phyloP scores from a whole-genome alignment of 148 eudicot species.

The Euryodendron excelsum region DNA sequence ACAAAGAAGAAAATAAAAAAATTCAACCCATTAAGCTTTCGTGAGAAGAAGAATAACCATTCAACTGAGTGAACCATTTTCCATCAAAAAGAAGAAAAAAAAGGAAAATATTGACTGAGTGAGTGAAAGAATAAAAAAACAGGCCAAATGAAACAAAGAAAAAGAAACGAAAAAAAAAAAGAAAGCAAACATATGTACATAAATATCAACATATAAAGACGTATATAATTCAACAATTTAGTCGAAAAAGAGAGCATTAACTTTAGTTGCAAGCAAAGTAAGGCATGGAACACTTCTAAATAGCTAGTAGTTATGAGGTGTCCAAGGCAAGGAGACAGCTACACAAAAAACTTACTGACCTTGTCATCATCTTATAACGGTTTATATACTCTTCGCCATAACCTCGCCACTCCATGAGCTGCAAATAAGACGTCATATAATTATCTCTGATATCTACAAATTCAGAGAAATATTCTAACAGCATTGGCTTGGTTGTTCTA shows the following conservation, averaged over 20 bases:
- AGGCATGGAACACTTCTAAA: not conserved
- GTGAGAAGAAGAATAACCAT: not conserved
- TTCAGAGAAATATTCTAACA: not conserved
- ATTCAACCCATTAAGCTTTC: too few species aligned
- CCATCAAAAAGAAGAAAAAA: not conserved
- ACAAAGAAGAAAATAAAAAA: too few species aligned
- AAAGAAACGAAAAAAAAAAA: not conserved
- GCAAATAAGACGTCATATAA: conserved; percentile 33
- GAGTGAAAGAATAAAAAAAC: too few species aligned
- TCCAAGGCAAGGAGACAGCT: not conserved
- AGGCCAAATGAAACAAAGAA: not conserved
- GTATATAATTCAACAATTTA: not conserved
- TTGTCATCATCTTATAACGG: conserved; percentile 98
- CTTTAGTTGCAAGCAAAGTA: too few species aligned
- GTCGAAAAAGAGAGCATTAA: too few species aligned
- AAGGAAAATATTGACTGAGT: too few species aligned
- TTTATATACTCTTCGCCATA: conserved; percentile 93
- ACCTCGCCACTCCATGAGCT: conserved; percentile 98
- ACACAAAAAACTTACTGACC: conserved; percentile 43
- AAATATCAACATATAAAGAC: not conserved
- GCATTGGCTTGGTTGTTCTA: not conserved
- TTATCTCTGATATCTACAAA: not conserved
- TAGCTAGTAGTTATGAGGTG: not conserved
- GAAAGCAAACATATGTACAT: not conserved
- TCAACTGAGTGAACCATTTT: not conserved